A percentile compares a stretch with the other conserved stretches of the same genome.
These are phyloP conservation scores for Rhodotorula graminis DNA, from an alignment of 768 basidiomycete species.

Conservation along the genomic window DNA sequence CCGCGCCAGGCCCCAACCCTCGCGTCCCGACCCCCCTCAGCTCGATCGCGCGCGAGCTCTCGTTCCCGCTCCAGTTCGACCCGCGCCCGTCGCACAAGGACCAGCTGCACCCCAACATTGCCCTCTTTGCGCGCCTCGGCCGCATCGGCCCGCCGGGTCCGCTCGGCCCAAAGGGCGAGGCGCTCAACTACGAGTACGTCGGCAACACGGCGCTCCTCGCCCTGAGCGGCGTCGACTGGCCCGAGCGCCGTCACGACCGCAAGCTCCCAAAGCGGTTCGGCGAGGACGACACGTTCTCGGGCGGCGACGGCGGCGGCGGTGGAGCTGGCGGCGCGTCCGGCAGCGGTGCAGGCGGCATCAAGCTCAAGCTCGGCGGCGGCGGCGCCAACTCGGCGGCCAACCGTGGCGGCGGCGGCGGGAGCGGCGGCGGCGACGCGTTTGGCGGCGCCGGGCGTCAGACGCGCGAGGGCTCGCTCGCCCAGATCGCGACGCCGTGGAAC, in stretches of 20 bases:
- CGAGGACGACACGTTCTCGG: background rate
- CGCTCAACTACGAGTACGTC: slow-evolving; percentile 33
- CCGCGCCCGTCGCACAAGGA: background rate
- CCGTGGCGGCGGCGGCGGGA: no score
- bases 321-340: background rate
- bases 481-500: slow-evolving; percentile 6
- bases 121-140: slow-evolving; percentile 37
- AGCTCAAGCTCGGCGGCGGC: slow-evolving; percentile 28
- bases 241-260: slow-evolving; percentile 9
- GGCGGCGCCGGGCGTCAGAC: background rate
- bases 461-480: background rate
- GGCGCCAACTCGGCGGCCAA: no score
- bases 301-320: background rate
- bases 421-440: background rate
- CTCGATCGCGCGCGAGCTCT: slow-evolving; percentile 17
- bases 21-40: slow-evolving; percentile 18
- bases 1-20: slow-evolving; percentile 20
- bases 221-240: slow-evolving; percentile 31
- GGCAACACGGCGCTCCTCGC: slow-evolving; percentile 23
- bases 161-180: slow-evolving; percentile 38
- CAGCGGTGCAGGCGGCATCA: slow-evolving; percentile 10
- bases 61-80: slow-evolving; percentile 28
- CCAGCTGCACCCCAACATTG: slow-evolving; percentile 24
- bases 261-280: slow-evolving; percentile 11
- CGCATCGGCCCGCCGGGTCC: slow-evolving; percentile 43